Evolutionary conservation across 1,284 basidiomycete species (phyloP).

Genomic region (Ceratobasidium sp.): DNA sequence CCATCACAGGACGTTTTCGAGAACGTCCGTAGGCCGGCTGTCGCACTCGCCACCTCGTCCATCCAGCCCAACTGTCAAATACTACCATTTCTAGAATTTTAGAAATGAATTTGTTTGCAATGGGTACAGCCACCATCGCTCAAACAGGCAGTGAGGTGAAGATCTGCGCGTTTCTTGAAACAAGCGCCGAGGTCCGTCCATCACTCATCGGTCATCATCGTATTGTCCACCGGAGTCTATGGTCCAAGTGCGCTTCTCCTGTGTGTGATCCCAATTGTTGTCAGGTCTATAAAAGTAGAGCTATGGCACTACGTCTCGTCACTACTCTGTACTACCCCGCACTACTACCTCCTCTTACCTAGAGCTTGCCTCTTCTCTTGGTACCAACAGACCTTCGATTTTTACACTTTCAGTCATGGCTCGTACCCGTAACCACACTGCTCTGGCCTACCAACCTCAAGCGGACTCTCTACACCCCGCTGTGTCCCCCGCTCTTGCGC

Average conservation of each 20-base stretch:
- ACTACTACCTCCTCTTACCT: conserved; percentile 10
- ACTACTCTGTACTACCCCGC: conserved; percentile 1
- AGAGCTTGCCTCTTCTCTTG: conserved; percentile 2
- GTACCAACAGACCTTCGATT: background rate
- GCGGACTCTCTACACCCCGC: conserved; percentile 21
- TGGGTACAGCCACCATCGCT: conserved; percentile 32
- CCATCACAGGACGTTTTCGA: background rate
- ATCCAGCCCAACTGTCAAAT: background rate
- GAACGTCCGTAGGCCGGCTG: too few species aligned
- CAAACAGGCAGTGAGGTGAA: background rate
- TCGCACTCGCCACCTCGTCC: conserved; percentile 10
- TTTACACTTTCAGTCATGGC: conserved; percentile 6
- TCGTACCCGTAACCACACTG: conserved; percentile 38
- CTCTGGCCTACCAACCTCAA: conserved; percentile 35
- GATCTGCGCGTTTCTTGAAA: conserved; percentile 20
- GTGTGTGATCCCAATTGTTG: conserved; percentile 37
- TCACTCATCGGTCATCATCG: conserved; percentile 36
- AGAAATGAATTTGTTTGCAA: too few species aligned
- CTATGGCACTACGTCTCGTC: background rate
- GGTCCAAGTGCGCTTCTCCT: conserved; percentile 32
- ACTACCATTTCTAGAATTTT: conserved; percentile 29
- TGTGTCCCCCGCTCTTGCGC: conserved; percentile 32
- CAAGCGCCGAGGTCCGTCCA: conserved; percentile 37
- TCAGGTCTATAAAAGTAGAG: conserved; percentile 29
- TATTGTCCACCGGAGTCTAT: conserved; percentile 44